Evolutionary conservation across 495 filamentous ascomycete genomes (phyloP), one percentile per base, ranked within the genome.

Genomic region (Chaetomium cochliodes): DNA sequence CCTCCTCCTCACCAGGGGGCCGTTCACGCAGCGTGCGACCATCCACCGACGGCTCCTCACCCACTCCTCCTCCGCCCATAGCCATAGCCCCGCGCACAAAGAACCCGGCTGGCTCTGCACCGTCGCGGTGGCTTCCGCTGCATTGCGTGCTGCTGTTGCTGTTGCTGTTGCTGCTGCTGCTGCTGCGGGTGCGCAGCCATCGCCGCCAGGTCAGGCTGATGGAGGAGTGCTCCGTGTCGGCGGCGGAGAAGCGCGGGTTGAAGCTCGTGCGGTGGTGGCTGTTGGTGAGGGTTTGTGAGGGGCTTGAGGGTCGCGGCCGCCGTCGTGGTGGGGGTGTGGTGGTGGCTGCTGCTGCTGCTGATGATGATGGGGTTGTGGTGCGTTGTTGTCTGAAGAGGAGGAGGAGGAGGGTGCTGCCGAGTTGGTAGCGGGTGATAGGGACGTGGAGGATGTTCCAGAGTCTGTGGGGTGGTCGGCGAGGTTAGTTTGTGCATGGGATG

Each of bases 381-480:
- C 33, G 33, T 37, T 11, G 33, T 37, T 16, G 28, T 30, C 28
- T 6, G 28, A 30, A 6, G 28, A 30, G 28, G 28, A 30, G 28
- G 28, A 6, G 8, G 28, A 46, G 37, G 7, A 69, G 13, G 11
- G 50, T 41, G 13, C 50, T 65, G 55, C 60, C 56, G 61, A 69
- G 53, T 8, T 64, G 53, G 44, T 67, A 68, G 0, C 66, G 68
- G 58, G 64, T 57, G n/a, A 70, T 18, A 28, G 64, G 60, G 6
- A 53, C 26, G 41, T 73, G 72, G 1, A 65, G 44, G 20, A 72
- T 50, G 44, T 73, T 68, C 73, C 73, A 74, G 1, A 70, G 53
- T 3, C 72, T 74, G 30, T 30, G 28, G 2, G 2, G 28, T 3
- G 12, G 50, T 47, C 33, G 15, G 4, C 9, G 15, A 15, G 22